Conservation (phyloP, 805 yeast genomes). For the Ascoidea tarda region DNA sequence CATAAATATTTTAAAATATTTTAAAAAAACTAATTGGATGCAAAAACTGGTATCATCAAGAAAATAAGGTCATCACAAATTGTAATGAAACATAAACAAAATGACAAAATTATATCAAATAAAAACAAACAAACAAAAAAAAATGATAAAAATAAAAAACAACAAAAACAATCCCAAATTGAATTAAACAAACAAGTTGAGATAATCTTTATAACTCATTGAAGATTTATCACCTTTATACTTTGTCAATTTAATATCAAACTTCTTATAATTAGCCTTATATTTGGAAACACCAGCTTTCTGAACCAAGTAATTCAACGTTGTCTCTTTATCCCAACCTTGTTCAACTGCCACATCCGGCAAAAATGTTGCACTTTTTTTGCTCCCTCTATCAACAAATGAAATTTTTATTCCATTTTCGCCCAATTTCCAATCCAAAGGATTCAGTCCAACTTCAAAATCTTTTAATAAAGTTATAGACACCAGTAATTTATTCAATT, state of each 20-base stretch:
- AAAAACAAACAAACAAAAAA: no score
- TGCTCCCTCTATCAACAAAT: constrained; percentile 26
- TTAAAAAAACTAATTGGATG: no score
- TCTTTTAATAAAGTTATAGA: constrained; percentile 52
- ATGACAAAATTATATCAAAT: no score
- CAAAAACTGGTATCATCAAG: no score
- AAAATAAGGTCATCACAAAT: no score
- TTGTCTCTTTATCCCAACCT: constrained; percentile 62
- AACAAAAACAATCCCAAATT: no score
- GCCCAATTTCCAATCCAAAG: constrained; percentile 72
- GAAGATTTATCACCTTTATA: constrained; percentile 10
- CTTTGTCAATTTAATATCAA: constrained; percentile 7
- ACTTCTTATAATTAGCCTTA: not conserved
- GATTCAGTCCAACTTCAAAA: constrained; percentile 35
- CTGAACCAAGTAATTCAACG: constrained; percentile 51
- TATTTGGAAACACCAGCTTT: constrained; percentile 43
- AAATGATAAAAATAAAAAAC: no score
- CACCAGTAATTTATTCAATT: constrained; percentile 32
- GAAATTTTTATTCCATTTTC: constrained; percentile 61
- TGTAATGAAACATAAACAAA: no score
- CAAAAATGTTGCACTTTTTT: constrained; percentile 64
- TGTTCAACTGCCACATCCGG: constrained; percentile 89
- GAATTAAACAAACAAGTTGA: not conserved
- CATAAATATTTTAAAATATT: no score
- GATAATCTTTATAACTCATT: constrained; percentile 7